Conservation (phyloP, 192 early-diverging fungal species). For the Funneliformis mosseae region DNA sequence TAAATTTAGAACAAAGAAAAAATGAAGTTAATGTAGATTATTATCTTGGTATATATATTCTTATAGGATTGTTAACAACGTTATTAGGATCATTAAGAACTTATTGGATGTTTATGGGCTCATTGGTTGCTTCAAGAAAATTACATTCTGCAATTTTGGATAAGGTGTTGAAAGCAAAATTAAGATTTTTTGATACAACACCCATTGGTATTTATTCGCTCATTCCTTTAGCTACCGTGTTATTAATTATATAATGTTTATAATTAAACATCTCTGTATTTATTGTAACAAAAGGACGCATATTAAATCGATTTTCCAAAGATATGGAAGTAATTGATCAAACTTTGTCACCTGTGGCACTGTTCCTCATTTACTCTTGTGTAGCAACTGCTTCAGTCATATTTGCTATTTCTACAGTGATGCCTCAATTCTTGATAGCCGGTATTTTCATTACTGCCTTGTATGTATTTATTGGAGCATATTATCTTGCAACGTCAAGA, state of each 20-base stretch:
- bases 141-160: conserved; percentile 61
- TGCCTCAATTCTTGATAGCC: conserved; percentile 73
- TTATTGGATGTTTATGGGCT: conserved; percentile 50
- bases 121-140: conserved; percentile 57
- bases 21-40: conserved; percentile 53
- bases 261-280: neutral
- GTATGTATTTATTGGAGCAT: conserved; percentile 66
- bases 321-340: conserved; percentile 87
- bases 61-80: conserved; percentile 53
- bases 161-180: conserved; percentile 65
- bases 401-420: conserved; percentile 64
- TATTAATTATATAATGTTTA: conserved; percentile 17
- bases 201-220: conserved; percentile 62
- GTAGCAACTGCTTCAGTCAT: conserved; percentile 60
- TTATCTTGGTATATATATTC: conserved; percentile 66
- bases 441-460: conserved; percentile 56
- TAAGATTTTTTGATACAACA: conserved; percentile 91
- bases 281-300: conserved; percentile 38
- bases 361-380: conserved; percentile 54
- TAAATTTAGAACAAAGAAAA: conserved; percentile 29
- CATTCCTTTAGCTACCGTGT: conserved; percentile 16
- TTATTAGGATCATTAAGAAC: conserved; percentile 44
- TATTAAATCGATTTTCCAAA: conserved; percentile 83
- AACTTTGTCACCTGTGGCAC: conserved; percentile 49
- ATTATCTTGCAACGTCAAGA: conserved; percentile 78